phyloP scores from a whole-genome alignment of 2,329 filamentous ascomycete species.

The Botrytis deweyae region DNA sequence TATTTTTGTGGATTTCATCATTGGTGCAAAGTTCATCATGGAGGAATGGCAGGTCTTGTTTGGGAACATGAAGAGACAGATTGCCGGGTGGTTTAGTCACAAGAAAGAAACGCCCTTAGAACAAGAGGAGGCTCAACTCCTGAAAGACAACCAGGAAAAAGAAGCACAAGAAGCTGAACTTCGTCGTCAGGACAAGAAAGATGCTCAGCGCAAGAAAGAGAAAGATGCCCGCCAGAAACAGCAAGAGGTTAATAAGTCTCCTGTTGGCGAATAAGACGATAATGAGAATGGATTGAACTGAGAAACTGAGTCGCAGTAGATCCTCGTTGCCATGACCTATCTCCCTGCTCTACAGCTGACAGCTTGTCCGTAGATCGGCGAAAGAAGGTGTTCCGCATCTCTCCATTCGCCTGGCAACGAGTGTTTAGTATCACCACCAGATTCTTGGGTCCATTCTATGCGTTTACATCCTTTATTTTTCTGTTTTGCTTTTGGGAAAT shows the following conservation, averaged over 20 bases:
- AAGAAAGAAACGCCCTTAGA: too few species aligned
- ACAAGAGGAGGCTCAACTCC: too few species aligned
- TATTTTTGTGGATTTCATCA: too few species aligned
- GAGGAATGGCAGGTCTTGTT: too few species aligned
- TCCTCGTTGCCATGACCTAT: not conserved
- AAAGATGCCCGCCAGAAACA: not conserved
- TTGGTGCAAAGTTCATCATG: too few species aligned
- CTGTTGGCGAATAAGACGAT: not conserved
- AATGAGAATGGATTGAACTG: not conserved
- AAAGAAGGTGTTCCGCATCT: not conserved
- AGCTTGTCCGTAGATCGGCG: not conserved
- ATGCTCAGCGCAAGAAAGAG: not conserved
- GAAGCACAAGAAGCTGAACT: not conserved
- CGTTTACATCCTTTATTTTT: not conserved
- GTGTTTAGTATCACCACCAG: not conserved
- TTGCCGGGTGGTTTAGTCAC: too few species aligned
- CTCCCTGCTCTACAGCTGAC: not conserved
- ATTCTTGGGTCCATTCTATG: not conserved
- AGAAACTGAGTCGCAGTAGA: not conserved
- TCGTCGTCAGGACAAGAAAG: not conserved
- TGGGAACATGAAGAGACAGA: too few species aligned
- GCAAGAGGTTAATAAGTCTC: not conserved
- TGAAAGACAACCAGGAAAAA: not conserved
- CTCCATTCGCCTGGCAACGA: not conserved
- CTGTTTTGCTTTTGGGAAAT: not conserved